Conservation (phyloP, 1,139 yeast species). For the Geotrichum restrictum region DNA sequence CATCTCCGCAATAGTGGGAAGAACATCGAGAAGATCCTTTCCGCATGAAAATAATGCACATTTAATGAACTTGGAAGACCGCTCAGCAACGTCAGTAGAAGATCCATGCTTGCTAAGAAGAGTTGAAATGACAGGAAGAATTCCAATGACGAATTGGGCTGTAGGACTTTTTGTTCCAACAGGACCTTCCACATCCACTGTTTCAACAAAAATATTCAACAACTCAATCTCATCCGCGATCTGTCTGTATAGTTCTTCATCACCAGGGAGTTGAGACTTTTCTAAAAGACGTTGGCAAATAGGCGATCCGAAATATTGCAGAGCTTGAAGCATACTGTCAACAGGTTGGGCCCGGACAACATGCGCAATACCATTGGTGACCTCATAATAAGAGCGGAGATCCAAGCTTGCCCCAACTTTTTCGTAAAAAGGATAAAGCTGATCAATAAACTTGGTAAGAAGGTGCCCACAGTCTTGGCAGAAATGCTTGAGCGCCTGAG, state of each 20-base stretch:
- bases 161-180: constrained; percentile 48
- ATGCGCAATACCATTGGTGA: constrained; percentile 87
- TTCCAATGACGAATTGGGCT: constrained; percentile 53
- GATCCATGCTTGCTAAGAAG: constrained; percentile 54
- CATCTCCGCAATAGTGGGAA: constrained; percentile 61
- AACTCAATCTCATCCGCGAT: constrained; percentile 78
- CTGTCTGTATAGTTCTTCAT: constrained; percentile 43
- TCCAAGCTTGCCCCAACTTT: constrained; percentile 58
- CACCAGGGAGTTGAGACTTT: constrained; percentile 31
- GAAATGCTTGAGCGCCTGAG: constrained; percentile 90
- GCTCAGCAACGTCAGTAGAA: constrained; percentile 63
- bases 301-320: constrained; percentile 65
- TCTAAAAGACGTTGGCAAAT: constrained; percentile 49
- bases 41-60: constrained; percentile 65
- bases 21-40: constrained; percentile 57
- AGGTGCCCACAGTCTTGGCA: constrained; percentile 82
- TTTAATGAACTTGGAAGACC: constrained; percentile 65
- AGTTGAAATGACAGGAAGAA: constrained; percentile 56
- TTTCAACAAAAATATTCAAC: constrained; percentile 63
- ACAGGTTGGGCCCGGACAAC: constrained; percentile 59
- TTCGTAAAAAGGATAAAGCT: constrained; percentile 69
- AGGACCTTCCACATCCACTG: constrained; percentile 40
- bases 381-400: constrained; percentile 66
- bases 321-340: constrained; percentile 44
- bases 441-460: constrained; percentile 67